phyloP scores from a whole-genome alignment of 2,329 filamentous ascomycete species.

The Aurifilum marmelostoma region DNA sequence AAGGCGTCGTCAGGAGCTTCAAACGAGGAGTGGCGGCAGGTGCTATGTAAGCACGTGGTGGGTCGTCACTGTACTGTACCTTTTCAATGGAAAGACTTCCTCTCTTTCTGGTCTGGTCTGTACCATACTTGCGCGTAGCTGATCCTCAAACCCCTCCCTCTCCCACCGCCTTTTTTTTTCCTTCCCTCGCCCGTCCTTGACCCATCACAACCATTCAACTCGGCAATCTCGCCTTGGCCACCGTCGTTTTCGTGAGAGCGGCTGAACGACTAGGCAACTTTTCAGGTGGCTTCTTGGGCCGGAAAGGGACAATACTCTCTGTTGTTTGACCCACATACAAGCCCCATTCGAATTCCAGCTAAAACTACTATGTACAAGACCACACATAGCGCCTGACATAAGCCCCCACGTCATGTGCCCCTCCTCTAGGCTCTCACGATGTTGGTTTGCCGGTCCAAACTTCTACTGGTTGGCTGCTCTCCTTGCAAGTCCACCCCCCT shows the following conservation, averaged over 20 bases:
- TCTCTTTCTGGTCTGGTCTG: too few relatives aligned
- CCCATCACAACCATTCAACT: not conserved
- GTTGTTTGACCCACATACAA: not conserved
- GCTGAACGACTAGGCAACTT: not conserved
- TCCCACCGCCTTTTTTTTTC: not conserved
- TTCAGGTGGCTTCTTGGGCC: not conserved
- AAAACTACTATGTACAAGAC: not conserved
- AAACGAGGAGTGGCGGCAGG: not conserved
- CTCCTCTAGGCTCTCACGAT: too few relatives aligned
- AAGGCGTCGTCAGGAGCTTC: not conserved
- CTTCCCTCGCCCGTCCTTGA: too few relatives aligned
- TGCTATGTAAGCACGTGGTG: not conserved
- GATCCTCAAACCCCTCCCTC: too few relatives aligned
- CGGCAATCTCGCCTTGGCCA: not conserved
- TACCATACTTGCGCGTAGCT: too few relatives aligned
- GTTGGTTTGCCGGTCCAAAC: not conserved
- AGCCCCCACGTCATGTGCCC: constrained; percentile 21
- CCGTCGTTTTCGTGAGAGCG: not conserved
- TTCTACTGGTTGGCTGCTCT: not conserved
- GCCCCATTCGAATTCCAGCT: not conserved
- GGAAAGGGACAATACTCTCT: not conserved
- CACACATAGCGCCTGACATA: constrained; percentile 10
- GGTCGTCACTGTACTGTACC: not conserved
- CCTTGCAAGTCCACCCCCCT: not conserved
- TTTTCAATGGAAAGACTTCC: not conserved